Evolutionary conservation across 768 basidiomycete species (phyloP), one percentile per base, ranked within the genome.

Genomic region (Leucocoprinus sp.): DNA sequence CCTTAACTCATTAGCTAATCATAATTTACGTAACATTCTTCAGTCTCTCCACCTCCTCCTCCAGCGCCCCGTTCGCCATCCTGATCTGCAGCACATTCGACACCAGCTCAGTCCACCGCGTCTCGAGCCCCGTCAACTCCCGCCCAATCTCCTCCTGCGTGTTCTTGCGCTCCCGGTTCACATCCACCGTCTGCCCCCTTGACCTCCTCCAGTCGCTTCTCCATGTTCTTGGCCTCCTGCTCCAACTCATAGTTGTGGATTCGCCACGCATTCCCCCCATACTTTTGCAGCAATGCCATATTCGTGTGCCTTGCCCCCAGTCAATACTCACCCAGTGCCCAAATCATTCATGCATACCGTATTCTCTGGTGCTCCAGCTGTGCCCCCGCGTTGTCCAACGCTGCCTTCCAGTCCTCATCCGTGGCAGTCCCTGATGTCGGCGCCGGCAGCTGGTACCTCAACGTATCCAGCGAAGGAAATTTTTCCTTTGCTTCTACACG

Each of bases 21-120:
- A n/a, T n/a, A n/a, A n/a, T n/a, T n/a, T n/a, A n/a, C n/a, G n/a
- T n/a, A n/a, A n/a, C n/a, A n/a, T n/a, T n/a, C 54, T 72, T 70
- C 42, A 89, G 63, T 29, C 71, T 64, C 37, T 73, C 76, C 38
- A 96, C 71, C 57, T 96, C 91, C 4, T 70, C 80, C 54, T 93
- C 91, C 61, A 96, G 62, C 21, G 91, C 90, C 33, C 82, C 74
- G 60, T 92, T 93, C 14, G 93, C 95, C 80, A 98, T 82, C 71
- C 96, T 93, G 52, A 96, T 85, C 64, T 97, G 93, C 48, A 97
- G 66, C 36, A 93, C 85, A 56, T 66, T 84, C 43, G 90, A 92
- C 45, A 98, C 82, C 37, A 97, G 70, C 64, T 93, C 89, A 17
- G 90, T 93, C 93, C 93, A 98, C 51, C 82, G 75, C 28, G 78